Base-by-base conservation (phyloP, 192 early-diverging fungal species). In the Coemansia sp. region DNA sequence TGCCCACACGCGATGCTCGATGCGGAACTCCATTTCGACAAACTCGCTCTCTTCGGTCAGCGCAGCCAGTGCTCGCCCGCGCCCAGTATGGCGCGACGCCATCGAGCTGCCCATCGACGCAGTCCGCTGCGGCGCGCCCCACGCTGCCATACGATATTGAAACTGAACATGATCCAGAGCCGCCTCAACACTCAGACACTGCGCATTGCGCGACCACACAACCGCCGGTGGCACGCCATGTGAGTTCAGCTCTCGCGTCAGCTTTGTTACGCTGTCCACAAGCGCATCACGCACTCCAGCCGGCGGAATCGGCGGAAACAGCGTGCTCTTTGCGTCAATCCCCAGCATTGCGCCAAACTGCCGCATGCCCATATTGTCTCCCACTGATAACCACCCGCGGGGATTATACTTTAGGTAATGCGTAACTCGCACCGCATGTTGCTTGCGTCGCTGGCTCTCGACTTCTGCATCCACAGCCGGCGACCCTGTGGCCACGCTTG, bases 1-100 rank as follows among this genome's bases (percentile, higher is more conserved):
- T 11, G 69, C 73, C 78, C 78, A 81, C 16, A 75, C 60, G 1
- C 73, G 68, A 20, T 81, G 78, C 57, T 81, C 78, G 22, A 81
- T 70, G 23, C 78, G 78, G 26, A 75, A 16, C 62, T 81, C 78
- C 8, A 38, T 47, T 38, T 73, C 77, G 3, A 62, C 65, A 22
- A 56, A 58, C 23, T 64, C 67, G 26, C 61, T 27, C 12, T 54
- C 53, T 27, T 29, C 53, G 29, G 22, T 4, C 18, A 13, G 38
- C 2, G 57, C 41, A 27, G 51, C 23, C 23, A 54, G 35, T 4
- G 39, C 57, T 8, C 47, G 49, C 61, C 35, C 49, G 1, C 6
- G 20, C 27, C 22, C 27, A 12, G 27, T 4, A 7, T 14, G 55
- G 35, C 32, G 11, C 35, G 68, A 59, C 4, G 38, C 55, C 4